These are phyloP conservation scores for Amauroascus verrucosus DNA, from an alignment of 2,329 filamentous ascomycete species.

Conservation along the genomic window DNA sequence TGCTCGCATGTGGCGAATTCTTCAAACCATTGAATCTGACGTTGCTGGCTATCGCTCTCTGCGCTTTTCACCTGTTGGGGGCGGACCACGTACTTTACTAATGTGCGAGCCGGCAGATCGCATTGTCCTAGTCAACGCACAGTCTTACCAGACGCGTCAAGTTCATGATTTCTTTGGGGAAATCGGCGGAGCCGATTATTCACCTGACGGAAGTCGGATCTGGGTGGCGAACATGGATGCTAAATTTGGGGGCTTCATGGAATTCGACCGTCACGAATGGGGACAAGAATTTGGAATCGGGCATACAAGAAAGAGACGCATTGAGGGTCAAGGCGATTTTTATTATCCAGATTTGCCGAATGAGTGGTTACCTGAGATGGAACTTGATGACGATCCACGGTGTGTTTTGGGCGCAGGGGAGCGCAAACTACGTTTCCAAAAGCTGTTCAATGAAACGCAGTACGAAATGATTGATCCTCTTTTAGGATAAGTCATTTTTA, in stretches of 20 bases:
- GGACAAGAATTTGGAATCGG: constrained; percentile 26
- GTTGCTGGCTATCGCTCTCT: constrained; percentile 37
- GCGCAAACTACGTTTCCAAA: constrained; percentile 27
- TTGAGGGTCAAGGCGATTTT: constrained; percentile 16
- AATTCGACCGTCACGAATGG: constrained; percentile 34
- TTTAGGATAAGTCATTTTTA: constrained; percentile 8
- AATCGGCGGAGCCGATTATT: constrained; percentile 35
- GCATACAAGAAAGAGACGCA: constrained; percentile 12
- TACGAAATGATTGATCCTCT: constrained; percentile 11
- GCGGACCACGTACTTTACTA: constrained; percentile 35
- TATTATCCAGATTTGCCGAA: constrained; percentile 26
- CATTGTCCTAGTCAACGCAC: constrained; percentile 37
- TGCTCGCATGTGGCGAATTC: constrained; percentile 32
- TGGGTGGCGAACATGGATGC: constrained; percentile 38
- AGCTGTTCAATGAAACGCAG: constrained; percentile 22
- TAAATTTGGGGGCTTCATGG: constrained; percentile 37
- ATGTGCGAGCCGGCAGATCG: constrained; percentile 38
- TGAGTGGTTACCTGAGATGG: constrained; percentile 30
- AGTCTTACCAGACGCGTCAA: constrained; percentile 34
- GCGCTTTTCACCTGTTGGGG: constrained; percentile 36
- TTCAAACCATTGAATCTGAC: constrained; percentile 35
- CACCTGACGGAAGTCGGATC: constrained; percentile 33
- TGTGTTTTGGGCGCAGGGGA: constrained; percentile 29
- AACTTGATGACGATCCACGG: constrained; percentile 28
- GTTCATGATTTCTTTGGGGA: constrained; percentile 40